Evolutionary conservation across 441 rosid genomes (phyloP).

Genomic region (Populus hybrid): DNA sequence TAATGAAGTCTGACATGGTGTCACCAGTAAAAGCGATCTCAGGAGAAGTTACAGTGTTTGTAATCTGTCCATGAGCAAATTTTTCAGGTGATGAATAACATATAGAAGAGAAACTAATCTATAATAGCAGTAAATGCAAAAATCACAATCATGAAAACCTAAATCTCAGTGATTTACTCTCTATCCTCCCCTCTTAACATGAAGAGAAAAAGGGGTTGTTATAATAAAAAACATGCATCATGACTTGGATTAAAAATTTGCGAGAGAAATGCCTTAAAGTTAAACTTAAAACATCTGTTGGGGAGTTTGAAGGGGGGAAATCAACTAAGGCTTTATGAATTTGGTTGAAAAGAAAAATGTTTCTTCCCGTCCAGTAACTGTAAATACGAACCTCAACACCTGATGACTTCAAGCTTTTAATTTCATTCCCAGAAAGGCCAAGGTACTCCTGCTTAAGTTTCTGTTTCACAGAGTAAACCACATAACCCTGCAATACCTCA

Average conservation of each 20-base stretch:
- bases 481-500: slow-evolving; percentile 63
- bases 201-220: not conserved
- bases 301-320: not conserved
- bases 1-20: slow-evolving; percentile 72
- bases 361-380: not conserved
- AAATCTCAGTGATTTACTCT: not conserved
- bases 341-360: not conserved
- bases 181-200: not conserved
- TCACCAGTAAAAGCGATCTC: slow-evolving; percentile 97
- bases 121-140: not conserved
- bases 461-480: slow-evolving; percentile 68
- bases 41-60: slow-evolving; percentile 53
- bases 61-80: slow-evolving; percentile 56
- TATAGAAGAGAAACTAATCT: not conserved
- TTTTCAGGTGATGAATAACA: slow-evolving; percentile 10
- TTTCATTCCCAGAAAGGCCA: slow-evolving; percentile 67
- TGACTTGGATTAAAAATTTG: not conserved
- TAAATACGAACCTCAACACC: slow-evolving; percentile 73
- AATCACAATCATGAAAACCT: not conserved
- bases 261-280: not conserved
- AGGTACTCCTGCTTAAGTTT: slow-evolving; percentile 75
- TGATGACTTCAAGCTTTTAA: slow-evolving; percentile 67
- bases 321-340: not conserved
- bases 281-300: not conserved
- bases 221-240: not conserved